Evolutionary conservation across 495 filamentous ascomycete genomes (phyloP), one percentile per base, ranked within the genome.

Genomic region (Entonaema liquescens): DNA sequence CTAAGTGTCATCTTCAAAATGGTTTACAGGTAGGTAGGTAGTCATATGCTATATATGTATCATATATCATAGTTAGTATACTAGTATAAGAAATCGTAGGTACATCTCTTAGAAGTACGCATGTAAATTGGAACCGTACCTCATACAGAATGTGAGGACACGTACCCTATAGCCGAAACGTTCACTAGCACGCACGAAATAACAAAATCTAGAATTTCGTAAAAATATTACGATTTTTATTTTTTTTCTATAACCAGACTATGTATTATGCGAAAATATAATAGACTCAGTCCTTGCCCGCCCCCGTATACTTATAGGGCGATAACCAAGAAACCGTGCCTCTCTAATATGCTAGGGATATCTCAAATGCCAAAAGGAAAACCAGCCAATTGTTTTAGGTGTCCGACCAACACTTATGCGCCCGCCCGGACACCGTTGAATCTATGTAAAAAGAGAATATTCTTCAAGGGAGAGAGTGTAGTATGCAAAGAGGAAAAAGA

Each of bases 261-360:
- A 65, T 62, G 8, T 69, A 69, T 69, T 65, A 72, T 62, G 49
- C 40, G 49, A 40, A 55, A 52, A 59, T 54, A 65, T 40, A 31
- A 65, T 40, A 31, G 35, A 15, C 52, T 29, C 6, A n/a, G 52
- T 28, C 29, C 50, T 69, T 36, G 61, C 21, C 17, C 62, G 50
- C 57, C 65, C 54, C 21, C 26, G 47, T 54, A 54, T 68, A 23
- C 49, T 58, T 40, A 38, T 62, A 25, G 33, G 57, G 56, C 65
- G 61, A 36, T 23, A 44, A 72, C 64, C 59, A 54, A 59, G 42
- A 36, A 62, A 28, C 61, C 70, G 33, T 17, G 36, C 57, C 61
- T 58, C 50, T 66, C 70, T 66, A 66, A 60, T 23, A 71, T 73
- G 65, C 65, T 58, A 59, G 57, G 70, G 70, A 73, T 73, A 73